These are phyloP conservation scores for Neurospora sp. DNA, from an alignment of 495 filamentous ascomycete species.

Conservation along the genomic window DNA sequence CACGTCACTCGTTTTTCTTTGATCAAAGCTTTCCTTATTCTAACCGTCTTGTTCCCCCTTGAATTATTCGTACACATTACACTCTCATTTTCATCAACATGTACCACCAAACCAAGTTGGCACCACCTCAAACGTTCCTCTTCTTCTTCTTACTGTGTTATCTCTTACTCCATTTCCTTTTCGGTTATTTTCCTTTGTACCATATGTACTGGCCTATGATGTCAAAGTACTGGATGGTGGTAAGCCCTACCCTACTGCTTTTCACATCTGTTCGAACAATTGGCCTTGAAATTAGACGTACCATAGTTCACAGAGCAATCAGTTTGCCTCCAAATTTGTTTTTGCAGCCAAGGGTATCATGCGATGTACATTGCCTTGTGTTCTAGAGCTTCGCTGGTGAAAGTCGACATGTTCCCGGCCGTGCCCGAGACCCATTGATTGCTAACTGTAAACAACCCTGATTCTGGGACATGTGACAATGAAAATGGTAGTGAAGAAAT, in stretches of 20 bases:
- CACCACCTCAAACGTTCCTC: background rate
- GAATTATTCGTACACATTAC: background rate
- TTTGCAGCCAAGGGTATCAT: background rate
- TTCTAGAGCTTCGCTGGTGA: background rate
- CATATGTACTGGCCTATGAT: background rate
- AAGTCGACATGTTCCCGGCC: background rate
- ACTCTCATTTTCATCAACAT: background rate
- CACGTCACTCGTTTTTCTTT: background rate
- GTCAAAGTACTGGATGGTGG: background rate
- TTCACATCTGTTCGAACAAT: background rate
- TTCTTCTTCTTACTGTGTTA: background rate
- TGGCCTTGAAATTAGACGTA: background rate
- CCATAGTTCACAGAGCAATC: background rate
- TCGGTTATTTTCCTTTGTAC: background rate
- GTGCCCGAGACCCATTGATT: background rate
- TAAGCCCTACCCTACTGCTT: background rate
- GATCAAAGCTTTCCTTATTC: background rate
- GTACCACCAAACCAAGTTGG: background rate
- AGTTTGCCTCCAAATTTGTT: background rate
- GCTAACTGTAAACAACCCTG: background rate
- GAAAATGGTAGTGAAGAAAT: background rate
- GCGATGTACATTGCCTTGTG: background rate
- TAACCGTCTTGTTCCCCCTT: background rate
- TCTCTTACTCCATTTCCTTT: background rate
- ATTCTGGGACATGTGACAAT: background rate